Conservation (phyloP, 352 stramenopile species). For the Phytophthora foliorum region DNA sequence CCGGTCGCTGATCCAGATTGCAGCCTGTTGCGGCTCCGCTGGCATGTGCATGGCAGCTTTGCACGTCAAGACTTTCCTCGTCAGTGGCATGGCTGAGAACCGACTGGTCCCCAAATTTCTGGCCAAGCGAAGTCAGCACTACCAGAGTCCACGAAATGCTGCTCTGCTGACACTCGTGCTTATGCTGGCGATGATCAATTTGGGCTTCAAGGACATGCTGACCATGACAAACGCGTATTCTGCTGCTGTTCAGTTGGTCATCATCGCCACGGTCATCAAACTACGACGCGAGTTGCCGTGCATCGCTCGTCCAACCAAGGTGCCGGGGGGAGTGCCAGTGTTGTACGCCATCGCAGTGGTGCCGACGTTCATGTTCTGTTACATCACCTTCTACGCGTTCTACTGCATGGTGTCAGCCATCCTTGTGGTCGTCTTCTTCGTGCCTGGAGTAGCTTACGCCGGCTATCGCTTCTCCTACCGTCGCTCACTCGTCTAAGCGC, state of each 20-base stretch:
- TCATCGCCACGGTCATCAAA: slow-evolving; percentile 92
- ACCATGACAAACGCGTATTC: slow-evolving; percentile 94
- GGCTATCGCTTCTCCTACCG: slow-evolving; percentile 38
- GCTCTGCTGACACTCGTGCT: slow-evolving; percentile 46
- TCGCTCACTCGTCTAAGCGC: slow-evolving; percentile 27
- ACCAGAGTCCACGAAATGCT: slow-evolving; percentile 49
- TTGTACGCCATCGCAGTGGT: slow-evolving; percentile 47
- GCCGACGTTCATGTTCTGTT: slow-evolving; percentile 54
- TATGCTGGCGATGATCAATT: slow-evolving; percentile 51
- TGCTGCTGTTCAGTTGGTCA: slow-evolving; percentile 83
- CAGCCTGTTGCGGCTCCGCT: slow-evolving; percentile 76
- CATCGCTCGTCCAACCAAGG: slow-evolving; percentile 71
- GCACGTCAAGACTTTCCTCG: slow-evolving; percentile 88
- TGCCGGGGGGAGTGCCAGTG: slow-evolving; percentile 52
- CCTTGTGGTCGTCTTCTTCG: slow-evolving; percentile 45
- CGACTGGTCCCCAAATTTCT: slow-evolving; percentile 86
- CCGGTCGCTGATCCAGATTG: slow-evolving; percentile 83
- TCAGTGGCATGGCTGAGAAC: slow-evolving; percentile 83
- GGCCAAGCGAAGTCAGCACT: slow-evolving; percentile 51
- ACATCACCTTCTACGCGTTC: slow-evolving; percentile 63
- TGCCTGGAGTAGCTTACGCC: slow-evolving; percentile 48
- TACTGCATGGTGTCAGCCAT: slow-evolving; percentile 34
- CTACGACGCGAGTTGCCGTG: slow-evolving; percentile 80
- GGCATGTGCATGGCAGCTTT: slow-evolving; percentile 94
- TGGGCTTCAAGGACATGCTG: slow-evolving; percentile 81